Evolutionary conservation across 768 basidiomycete species (phyloP).

Genomic region (Lactarius sanguifluus): DNA sequence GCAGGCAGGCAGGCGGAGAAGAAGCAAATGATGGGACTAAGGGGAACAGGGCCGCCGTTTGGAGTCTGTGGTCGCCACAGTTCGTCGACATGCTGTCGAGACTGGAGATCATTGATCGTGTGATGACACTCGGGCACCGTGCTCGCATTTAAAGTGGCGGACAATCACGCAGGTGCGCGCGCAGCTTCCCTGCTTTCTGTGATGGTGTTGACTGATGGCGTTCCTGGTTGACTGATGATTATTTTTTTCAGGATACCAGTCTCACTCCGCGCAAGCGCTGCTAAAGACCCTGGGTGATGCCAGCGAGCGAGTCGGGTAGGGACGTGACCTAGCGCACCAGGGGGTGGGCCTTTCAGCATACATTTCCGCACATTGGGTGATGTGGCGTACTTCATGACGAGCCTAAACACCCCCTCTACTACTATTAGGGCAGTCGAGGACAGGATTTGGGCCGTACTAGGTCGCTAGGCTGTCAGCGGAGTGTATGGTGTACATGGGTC

Average conservation of each 20-base stretch:
- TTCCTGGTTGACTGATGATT: not conserved
- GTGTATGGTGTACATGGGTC: not conserved
- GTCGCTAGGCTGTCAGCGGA: not conserved
- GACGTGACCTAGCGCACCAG: slow-evolving; percentile 44
- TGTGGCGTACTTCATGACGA: slow-evolving; percentile 91
- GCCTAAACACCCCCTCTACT: slow-evolving; percentile 64
- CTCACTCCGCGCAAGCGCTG: slow-evolving; percentile 61
- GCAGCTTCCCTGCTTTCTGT: slow-evolving; percentile 26
- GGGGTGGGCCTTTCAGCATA: slow-evolving; percentile 61
- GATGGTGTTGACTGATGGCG: not conserved
- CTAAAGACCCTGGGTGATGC: slow-evolving; percentile 51
- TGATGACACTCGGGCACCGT: slow-evolving; percentile 91
- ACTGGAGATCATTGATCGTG: slow-evolving; percentile 58
- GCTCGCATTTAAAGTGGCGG: slow-evolving; percentile 71
- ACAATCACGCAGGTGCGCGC: slow-evolving; percentile 51
- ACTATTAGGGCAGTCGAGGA: slow-evolving; percentile 62
- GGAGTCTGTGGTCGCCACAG: slow-evolving; percentile 86
- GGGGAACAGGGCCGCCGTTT: slow-evolving; percentile 42
- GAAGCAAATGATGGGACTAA: slow-evolving; percentile 26
- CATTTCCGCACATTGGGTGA: slow-evolving; percentile 90
- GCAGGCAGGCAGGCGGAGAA: slow-evolving; percentile 35
- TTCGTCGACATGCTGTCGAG: slow-evolving; percentile 68
- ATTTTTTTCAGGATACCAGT: slow-evolving; percentile 45
- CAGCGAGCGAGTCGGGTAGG: slow-evolving; percentile 32
- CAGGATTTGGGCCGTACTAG: slow-evolving; percentile 50